Base-by-base conservation (phyloP, 345 rosid genomes). In the Rubroshorea leprosula region DNA sequence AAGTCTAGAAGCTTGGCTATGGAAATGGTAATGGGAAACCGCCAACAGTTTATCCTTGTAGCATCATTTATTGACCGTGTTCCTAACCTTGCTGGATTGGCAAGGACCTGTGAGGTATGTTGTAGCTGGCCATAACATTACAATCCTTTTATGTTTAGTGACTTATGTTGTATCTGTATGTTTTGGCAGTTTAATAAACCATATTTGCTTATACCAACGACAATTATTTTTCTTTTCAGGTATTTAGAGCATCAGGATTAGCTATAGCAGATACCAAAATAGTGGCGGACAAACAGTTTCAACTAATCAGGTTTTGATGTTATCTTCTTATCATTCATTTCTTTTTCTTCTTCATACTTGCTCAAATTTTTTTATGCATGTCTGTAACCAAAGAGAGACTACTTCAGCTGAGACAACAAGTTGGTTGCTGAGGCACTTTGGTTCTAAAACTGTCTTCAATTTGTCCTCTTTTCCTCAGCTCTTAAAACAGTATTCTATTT, bases 41-140 rank as follows among this genome's bases (percentile, higher is more conserved):
- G 78, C 27, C 98, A 86, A 74, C 68, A 78, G 23, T 71, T 92
- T 72, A 78, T 92, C 60, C 82, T 92, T 43, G 98, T 92, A 52
- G 98, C 97, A 57, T 92, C 96, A 51, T 68, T 92, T 38, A 73
- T 89, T 65, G 95, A 92, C 71, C 90, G 98, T 38, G 83, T 89
- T 57, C 98, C 98, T 51, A 92, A 92, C 71, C 90, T 92, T 72
- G 96, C 96, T 49, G 96, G 98, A 51, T 78, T 92, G 78, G 93
- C 96, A 61, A 83, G 95, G 64, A 86, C 98, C 18, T 84, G 98
- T 73, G 95, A 92, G 93, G 98, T 89, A 61, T 63, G 75, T 43
- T 45, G 8, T 38, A 50, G 27, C 35, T 45, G 29, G 57, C 57
- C 25, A 44, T 55, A 17, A 22, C 49, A 17, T 49, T 38, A 17